These are phyloP conservation scores for Microdochium trichocladiopsis DNA, from an alignment of 2,329 filamentous ascomycete genomes.

Conservation along the genomic window DNA sequence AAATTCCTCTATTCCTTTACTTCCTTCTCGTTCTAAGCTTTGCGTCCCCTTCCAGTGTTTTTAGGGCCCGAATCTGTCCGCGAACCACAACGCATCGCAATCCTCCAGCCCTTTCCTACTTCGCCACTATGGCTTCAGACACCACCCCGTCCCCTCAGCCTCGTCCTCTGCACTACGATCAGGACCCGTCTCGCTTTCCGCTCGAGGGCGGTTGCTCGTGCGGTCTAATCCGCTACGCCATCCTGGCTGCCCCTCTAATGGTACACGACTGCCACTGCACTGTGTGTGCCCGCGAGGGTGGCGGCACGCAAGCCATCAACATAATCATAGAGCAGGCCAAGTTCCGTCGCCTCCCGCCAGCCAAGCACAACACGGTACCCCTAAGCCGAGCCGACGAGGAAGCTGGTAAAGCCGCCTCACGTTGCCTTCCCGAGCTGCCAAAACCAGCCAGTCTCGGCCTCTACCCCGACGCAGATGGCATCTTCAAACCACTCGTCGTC, in stretches of 20 bases:
- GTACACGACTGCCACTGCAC: conserved; percentile 41
- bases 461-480: neutral
- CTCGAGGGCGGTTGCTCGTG: conserved; percentile 53
- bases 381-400: conserved; percentile 1
- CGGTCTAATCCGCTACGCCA: conserved; percentile 60
- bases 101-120: no score
- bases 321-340: conserved; percentile 30
- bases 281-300: conserved; percentile 36
- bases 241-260: conserved; percentile 45
- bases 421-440: neutral
- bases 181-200: conserved; percentile 6
- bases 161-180: conserved; percentile 3
- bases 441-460: neutral
- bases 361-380: conserved; percentile 10
- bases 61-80: no score
- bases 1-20: no score
- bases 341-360: conserved; percentile 22
- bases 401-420: neutral
- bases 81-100: no score
- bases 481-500: conserved; percentile 10
- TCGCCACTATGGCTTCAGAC: neutral
- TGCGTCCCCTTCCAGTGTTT: no score
- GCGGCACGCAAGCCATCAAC: conserved; percentile 31
- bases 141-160: neutral
- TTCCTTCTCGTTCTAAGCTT: no score